phyloP scores from a whole-genome alignment of 495 filamentous ascomycete genomes.

The Pyrenopolyporus hunteri region DNA sequence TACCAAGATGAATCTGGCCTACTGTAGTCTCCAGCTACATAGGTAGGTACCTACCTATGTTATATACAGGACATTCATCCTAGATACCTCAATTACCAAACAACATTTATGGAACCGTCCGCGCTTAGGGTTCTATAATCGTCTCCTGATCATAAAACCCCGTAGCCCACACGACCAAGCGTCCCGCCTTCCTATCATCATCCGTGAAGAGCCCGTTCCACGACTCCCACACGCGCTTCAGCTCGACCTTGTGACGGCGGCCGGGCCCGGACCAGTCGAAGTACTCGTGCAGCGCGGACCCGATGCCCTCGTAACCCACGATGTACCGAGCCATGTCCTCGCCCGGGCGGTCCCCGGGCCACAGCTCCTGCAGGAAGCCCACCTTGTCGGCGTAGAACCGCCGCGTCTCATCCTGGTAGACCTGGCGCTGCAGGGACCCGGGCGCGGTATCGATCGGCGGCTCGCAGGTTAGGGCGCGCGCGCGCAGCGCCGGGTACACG shows the following conservation, averaged over 20 bases:
- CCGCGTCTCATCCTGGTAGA: slow-evolving; percentile 88
- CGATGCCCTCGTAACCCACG: slow-evolving; percentile 61
- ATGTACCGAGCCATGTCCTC: slow-evolving; percentile 60
- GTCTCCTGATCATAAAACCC: slow-evolving; percentile 43
- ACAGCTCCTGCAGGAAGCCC: slow-evolving; percentile 62
- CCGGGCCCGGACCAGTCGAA: slow-evolving; percentile 56
- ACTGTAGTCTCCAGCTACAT: no score
- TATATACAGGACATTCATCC: neutral
- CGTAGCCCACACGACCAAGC: slow-evolving; percentile 78
- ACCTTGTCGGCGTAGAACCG: slow-evolving; percentile 76
- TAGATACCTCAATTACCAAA: neutral
- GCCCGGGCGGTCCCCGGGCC: slow-evolving; percentile 46
- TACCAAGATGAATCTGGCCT: no score
- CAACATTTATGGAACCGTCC: neutral
- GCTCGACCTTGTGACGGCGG: slow-evolving; percentile 46
- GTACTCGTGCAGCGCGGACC: slow-evolving; percentile 50
- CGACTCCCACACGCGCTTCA: slow-evolving; percentile 69
- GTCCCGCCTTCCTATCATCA: slow-evolving; percentile 82
- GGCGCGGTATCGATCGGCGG: slow-evolving; percentile 72
- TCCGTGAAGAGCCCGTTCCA: slow-evolving; percentile 88
- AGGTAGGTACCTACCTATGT: no score
- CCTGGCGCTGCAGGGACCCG: slow-evolving; percentile 56
- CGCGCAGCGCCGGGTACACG: slow-evolving; percentile 71
- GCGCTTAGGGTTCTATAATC: slow-evolving; percentile 13
- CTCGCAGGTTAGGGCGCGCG: slow-evolving; percentile 90